Percentiles rank a stretch among this genome's conserved stretches.
Evolutionary conservation across 148 eudicot species (phyloP).

Genomic region (Selenicereus undatus): DNA sequence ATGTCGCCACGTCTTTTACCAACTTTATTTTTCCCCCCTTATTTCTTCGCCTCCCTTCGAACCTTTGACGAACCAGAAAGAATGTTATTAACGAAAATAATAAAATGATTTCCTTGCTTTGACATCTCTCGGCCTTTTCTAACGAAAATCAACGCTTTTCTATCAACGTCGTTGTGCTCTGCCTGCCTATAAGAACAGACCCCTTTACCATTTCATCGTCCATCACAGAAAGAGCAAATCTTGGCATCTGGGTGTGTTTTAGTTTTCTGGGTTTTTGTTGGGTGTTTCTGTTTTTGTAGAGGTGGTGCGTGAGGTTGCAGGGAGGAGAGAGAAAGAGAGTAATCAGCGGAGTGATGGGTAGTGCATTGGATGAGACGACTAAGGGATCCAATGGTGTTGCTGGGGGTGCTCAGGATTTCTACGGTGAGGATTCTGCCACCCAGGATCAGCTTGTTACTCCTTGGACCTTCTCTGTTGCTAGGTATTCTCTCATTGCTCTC

Average conservation of each 20-base stretch:
- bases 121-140: not conserved
- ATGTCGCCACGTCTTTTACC: not conserved
- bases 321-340: constrained; percentile 26
- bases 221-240: not conserved
- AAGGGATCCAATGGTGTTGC: constrained; percentile 43
- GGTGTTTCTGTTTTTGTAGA: constrained; percentile 16
- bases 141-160: not conserved
- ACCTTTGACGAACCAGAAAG: not conserved
- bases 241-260: not conserved
- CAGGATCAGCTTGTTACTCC: constrained; percentile 76
- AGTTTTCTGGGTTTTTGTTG: constrained; percentile 13
- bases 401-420: constrained; percentile 67
- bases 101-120: not conserved
- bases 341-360: constrained; percentile 29
- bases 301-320: constrained; percentile 15
- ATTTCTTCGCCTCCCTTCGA: not conserved
- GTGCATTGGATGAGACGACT: constrained; percentile 27
- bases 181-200: constrained; percentile 15
- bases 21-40: not conserved
- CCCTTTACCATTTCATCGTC: not conserved
- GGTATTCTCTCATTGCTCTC: constrained; percentile 34
- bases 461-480: constrained; percentile 84
- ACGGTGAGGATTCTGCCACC: constrained; percentile 83
- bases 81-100: not conserved
- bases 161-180: not conserved